Percentiles rank a stretch among this genome's conserved stretches.
These are phyloP conservation scores for Melanomma pulvis-pyrius DNA, from an alignment of 495 filamentous ascomycete species.

Conservation along the genomic window DNA sequence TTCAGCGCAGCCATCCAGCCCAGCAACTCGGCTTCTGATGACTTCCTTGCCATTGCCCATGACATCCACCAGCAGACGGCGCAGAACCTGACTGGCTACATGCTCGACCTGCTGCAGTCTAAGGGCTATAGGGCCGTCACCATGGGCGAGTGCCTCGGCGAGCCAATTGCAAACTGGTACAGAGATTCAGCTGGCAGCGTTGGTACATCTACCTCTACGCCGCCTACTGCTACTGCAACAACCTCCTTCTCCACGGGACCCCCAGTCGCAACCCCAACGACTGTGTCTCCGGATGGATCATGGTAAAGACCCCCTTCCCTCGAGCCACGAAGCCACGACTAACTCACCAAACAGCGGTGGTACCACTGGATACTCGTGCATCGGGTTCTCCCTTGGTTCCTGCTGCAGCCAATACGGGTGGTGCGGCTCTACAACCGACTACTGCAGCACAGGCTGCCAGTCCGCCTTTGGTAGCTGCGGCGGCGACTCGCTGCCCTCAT, in stretches of 20 bases:
- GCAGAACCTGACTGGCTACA: constrained; percentile 73
- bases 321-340: background rate
- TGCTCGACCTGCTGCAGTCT: constrained; percentile 59
- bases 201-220: constrained; percentile 33
- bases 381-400: constrained; percentile 16
- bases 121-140: constrained; percentile 70
- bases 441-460: constrained; percentile 38
- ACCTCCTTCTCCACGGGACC: constrained; percentile 19
- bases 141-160: constrained; percentile 73
- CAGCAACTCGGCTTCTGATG: constrained; percentile 50
- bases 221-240: constrained; percentile 21
- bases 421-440: constrained; percentile 8
- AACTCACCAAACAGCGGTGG: constrained; percentile 7
- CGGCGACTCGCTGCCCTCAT: background rate
- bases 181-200: constrained; percentile 38
- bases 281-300: constrained; percentile 1
- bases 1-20: constrained; percentile 58
- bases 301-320: background rate
- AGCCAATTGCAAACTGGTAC: constrained; percentile 74
- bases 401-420: constrained; percentile 29
- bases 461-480: constrained; percentile 30
- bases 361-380: constrained; percentile 26
- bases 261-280: background rate
- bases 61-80: constrained; percentile 78
- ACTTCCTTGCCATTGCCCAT: constrained; percentile 72